Percentiles rank a stretch among this genome's conserved stretches.
These are phyloP conservation scores for Arachnopeziza araneosa DNA, from an alignment of 2,329 filamentous ascomycete species.

Conservation along the genomic window DNA sequence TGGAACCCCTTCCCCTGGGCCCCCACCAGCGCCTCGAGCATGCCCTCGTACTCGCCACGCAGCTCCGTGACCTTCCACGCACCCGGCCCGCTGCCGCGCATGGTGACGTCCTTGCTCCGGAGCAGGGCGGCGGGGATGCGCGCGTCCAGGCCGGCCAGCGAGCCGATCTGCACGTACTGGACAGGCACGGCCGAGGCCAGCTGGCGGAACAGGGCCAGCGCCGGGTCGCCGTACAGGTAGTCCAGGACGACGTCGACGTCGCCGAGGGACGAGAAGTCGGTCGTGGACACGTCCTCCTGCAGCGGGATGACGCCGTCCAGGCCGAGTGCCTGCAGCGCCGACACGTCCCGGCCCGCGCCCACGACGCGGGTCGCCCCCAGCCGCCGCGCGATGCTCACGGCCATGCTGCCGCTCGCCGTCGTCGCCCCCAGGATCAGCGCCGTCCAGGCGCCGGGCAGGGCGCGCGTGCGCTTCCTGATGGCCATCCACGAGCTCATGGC, in stretches of 20 bases:
- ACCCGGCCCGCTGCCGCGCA: conserved; percentile 42
- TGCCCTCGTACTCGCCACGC: conserved; percentile 17
- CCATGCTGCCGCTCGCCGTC: conserved; percentile 45
- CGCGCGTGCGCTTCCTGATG: conserved; percentile 38
- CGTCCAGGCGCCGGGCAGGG: conserved; percentile 38
- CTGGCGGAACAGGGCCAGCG: conserved; percentile 36
- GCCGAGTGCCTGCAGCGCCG: conserved; percentile 36
- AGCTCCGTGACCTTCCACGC: conserved; percentile 35
- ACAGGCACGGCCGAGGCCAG: conserved; percentile 38
- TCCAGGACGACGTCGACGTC: conserved; percentile 51
- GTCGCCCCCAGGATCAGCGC: conserved; percentile 49
- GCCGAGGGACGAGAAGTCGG: conserved; percentile 41
- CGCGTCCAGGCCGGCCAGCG: conserved; percentile 6
- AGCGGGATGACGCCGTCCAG: conserved; percentile 42
- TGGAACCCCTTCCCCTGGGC: background rate
- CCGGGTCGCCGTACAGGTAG: conserved; percentile 48
- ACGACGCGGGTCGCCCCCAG: conserved; percentile 46
- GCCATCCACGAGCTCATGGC: conserved; percentile 55
- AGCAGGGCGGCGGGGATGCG: conserved; percentile 36
- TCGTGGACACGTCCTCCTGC: conserved; percentile 35
- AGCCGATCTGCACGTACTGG: conserved; percentile 49
- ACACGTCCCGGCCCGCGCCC: conserved; percentile 44
- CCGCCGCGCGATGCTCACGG: conserved; percentile 41
- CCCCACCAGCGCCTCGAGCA: background rate
- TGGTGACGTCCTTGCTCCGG: conserved; percentile 43